A percentile compares a stretch with the other conserved stretches of the same genome.
phyloP scores from a whole-genome alignment of 192 early-diverging fungal species.

The Thamnidium elegans region DNA sequence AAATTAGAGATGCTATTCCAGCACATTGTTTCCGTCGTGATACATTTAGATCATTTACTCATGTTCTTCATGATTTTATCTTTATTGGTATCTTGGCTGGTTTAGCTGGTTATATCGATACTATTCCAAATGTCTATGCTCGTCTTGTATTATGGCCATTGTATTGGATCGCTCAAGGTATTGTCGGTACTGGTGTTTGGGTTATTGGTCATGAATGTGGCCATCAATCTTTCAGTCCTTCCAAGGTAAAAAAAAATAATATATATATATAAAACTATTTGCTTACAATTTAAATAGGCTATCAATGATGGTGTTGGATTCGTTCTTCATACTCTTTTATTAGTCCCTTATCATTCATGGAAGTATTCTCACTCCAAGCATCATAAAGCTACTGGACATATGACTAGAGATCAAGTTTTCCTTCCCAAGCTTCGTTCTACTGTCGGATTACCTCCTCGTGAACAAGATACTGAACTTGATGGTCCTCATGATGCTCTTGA shows the following conservation, averaged over 20 bases:
- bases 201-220: constrained; percentile 91
- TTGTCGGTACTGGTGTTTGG: constrained; percentile 88
- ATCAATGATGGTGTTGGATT: constrained; percentile 88
- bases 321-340: constrained; percentile 82
- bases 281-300: too few relatives aligned
- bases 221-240: constrained; percentile 86
- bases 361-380: constrained; percentile 87
- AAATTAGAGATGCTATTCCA: constrained; percentile 85
- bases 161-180: constrained; percentile 85
- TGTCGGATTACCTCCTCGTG: constrained; percentile 48
- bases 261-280: too few relatives aligned
- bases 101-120: constrained; percentile 68
- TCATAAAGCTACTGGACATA: constrained; percentile 88
- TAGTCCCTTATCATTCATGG: constrained; percentile 96
- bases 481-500: constrained; percentile 54
- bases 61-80: constrained; percentile 76
- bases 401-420: constrained; percentile 95
- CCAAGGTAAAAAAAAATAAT: constrained; percentile 47
- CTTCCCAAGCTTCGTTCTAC: constrained; percentile 61
- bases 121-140: constrained; percentile 35
- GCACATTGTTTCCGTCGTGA: constrained; percentile 91
- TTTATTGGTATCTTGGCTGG: constrained; percentile 61
- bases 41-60: constrained; percentile 73
- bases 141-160: constrained; percentile 66
- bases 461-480: constrained; percentile 26